These are phyloP conservation scores for Didymella pomorum DNA, from an alignment of 2,329 filamentous ascomycete genomes.

Conservation along the genomic window DNA sequence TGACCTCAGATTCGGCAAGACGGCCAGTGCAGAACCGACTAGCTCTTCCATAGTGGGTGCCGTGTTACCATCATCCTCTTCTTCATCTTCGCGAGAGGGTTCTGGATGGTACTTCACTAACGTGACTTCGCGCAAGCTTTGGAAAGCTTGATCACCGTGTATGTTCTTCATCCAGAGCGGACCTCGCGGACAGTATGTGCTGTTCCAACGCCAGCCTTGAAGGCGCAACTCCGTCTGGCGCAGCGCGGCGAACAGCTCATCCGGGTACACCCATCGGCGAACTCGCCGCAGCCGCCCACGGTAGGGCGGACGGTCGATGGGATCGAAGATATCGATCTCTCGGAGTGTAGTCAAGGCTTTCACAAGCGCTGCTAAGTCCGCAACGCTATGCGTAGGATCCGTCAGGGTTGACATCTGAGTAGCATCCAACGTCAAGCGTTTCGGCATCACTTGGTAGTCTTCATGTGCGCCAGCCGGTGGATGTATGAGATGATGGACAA, in stretches of 20 bases:
- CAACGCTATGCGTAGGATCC: slow-evolving; percentile 61
- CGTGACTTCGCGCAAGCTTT: slow-evolving; percentile 47
- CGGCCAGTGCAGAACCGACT: slow-evolving; percentile 59
- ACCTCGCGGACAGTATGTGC: slow-evolving; percentile 52
- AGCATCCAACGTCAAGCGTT: slow-evolving; percentile 73
- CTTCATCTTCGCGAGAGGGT: slow-evolving; percentile 21
- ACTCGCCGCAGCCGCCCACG: slow-evolving; percentile 62
- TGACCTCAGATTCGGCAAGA: slow-evolving; percentile 70
- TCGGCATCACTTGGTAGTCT: slow-evolving; percentile 76
- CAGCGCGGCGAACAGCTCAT: slow-evolving; percentile 70
- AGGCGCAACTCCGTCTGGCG: slow-evolving; percentile 58
- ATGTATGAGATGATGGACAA: slow-evolving; percentile 64
- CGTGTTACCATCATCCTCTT: slow-evolving; percentile 23
- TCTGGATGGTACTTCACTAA: slow-evolving; percentile 47
- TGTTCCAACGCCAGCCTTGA: slow-evolving; percentile 65
- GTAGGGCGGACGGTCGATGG: slow-evolving; percentile 72
- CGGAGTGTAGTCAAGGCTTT: slow-evolving; percentile 70
- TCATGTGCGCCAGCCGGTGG: slow-evolving; percentile 48
- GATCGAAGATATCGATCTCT: slow-evolving; percentile 75
- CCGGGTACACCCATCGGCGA: slow-evolving; percentile 72
- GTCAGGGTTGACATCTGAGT: slow-evolving; percentile 63
- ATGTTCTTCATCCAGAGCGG: slow-evolving; percentile 50
- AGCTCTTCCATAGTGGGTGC: slow-evolving; percentile 52
- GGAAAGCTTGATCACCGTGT: slow-evolving; percentile 57
- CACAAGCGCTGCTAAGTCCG: slow-evolving; percentile 67